These are phyloP conservation scores for Chlorella sp. DNA, from an alignment of 139 green algal species.

Conservation along the genomic window DNA sequence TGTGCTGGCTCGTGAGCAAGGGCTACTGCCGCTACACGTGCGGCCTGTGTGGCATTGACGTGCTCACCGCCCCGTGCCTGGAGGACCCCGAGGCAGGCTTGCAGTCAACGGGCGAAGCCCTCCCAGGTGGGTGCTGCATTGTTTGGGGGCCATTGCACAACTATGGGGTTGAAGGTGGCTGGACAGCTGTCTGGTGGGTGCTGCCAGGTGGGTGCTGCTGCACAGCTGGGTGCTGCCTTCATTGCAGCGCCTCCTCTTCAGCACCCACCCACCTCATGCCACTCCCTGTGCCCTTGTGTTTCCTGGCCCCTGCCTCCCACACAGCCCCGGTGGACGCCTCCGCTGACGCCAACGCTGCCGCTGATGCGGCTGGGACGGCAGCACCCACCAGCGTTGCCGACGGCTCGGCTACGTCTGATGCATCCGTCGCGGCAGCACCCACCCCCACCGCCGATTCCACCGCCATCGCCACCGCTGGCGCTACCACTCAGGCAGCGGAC, in stretches of 20 bases:
- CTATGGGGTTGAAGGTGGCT: not conserved
- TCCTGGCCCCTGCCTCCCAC: not conserved
- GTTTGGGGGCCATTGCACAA: not conserved
- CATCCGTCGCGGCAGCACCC: not conserved
- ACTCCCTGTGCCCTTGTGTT: too few relatives aligned
- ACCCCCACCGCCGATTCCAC: not conserved
- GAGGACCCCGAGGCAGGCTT: not conserved
- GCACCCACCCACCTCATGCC: too few relatives aligned
- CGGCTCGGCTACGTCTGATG: too few relatives aligned
- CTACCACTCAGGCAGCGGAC: not conserved
- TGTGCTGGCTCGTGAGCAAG: slow-evolving; percentile 14
- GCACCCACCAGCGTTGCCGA: not conserved
- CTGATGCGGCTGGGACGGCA: not conserved
- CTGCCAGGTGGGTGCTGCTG: too few relatives aligned
- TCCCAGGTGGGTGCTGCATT: not conserved
- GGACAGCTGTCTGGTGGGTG: not conserved
- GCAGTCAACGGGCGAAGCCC: not conserved
- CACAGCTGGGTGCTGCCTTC: too few relatives aligned
- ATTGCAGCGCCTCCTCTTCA: too few relatives aligned
- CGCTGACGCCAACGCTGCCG: not conserved
- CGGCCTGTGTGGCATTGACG: slow-evolving; percentile 19
- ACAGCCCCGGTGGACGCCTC: not conserved
- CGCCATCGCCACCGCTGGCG: not conserved
- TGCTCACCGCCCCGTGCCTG: not conserved
- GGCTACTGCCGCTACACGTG: slow-evolving; percentile 39